Base-by-base conservation (phyloP, 345 rosid species). In the Acer saccharum region DNA sequence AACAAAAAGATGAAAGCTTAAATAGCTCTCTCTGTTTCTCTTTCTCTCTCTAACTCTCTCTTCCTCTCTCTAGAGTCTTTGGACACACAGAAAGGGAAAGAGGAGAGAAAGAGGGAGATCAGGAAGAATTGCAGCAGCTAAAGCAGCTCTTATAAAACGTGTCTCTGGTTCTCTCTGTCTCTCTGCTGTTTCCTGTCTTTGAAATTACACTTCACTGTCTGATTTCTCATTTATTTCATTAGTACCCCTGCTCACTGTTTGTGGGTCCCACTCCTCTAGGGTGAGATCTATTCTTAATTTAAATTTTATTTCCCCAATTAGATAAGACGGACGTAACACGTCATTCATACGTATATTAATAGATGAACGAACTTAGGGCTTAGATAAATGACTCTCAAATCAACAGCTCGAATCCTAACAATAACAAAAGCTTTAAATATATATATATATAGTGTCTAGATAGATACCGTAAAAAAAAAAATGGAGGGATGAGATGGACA, bases 81-180 rank as follows among this genome's bases (percentile, higher is more conserved):
- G 63, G 18, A 60, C 41, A 60, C 54, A 58, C 46, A 74, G 72
- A 70, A 61, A 18, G 39, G 39, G 78, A 80, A 64, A 74, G 62
- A 74, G 43, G 12, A 76, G 52, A 43, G 61, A 21, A 44, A 57
- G 23, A 13, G 23, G 71, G 78, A 76, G 75, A 71, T 48, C 48
- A 61, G 70, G 20, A 71, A 77, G 73, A 61, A 58, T 76, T 75
- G 72, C 84, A 43, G 18, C 55, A 35, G 39, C 60, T 64, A 80
- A 79, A 11, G 72, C 62, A 25, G 32, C 46, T 43, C 39, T 35
- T 35, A 35, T 43, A 58, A 76, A 75, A 80, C 84, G 88, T 80
- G 86, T 73, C 83, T 20, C 27, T 54, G 58, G 58, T 54, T 54
- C 50, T 46, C 50, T 54, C 1, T 16, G 54, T 69, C 39, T 62